Evolutionary conservation across 345 rosid genomes (phyloP), one percentile per base, ranked within the genome.

Genomic region (Syzygium oleosum): DNA sequence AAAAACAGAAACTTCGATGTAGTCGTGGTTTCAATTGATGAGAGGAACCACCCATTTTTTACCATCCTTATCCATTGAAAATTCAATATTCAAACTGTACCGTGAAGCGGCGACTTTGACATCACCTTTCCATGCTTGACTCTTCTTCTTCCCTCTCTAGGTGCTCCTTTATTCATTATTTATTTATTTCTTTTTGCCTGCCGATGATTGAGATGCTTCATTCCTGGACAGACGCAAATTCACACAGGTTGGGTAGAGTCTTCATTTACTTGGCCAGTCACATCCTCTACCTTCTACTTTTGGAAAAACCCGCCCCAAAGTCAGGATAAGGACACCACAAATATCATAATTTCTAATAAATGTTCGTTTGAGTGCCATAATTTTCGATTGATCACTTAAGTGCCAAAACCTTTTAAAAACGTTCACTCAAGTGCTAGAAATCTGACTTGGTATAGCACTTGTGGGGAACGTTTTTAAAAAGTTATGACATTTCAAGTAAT

Each of bases 341-440:
- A 21, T 54, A 9, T 7, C 58, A 54, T 17, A 7, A 54, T 9
- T 92, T 13, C 90, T 88, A 38, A 93, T 51, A 21, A 93, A 27
- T 90, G 84, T 93, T 49, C 46, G 22, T 68, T 90, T 61, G 38
- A 77, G 22, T 91, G 86, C 8, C 87, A 91, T 14, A 90, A 89
- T 19, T 86, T 90, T 12, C 88, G 52, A 63, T 90, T 89, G 52
- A 90, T 2, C 29, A 58, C 6, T 25, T 58, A 58, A 58, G 0
- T 58, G 3, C 0, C 3, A 58, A 15, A 58, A 17, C 7, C 6
- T 53, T 53, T 58, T 6, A 23, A 58, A 58, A 25, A 58, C 13
- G 3, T 23, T 25, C 29, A 58, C 15, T 12, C 5, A 11, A 58
- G 13, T 58, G 15, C 56, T 53, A 21, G 3, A 53, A 17, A 53